These are phyloP conservation scores for Pseudopyricularia cyperi DNA, from an alignment of 2,329 filamentous ascomycete genomes.

Conservation along the genomic window DNA sequence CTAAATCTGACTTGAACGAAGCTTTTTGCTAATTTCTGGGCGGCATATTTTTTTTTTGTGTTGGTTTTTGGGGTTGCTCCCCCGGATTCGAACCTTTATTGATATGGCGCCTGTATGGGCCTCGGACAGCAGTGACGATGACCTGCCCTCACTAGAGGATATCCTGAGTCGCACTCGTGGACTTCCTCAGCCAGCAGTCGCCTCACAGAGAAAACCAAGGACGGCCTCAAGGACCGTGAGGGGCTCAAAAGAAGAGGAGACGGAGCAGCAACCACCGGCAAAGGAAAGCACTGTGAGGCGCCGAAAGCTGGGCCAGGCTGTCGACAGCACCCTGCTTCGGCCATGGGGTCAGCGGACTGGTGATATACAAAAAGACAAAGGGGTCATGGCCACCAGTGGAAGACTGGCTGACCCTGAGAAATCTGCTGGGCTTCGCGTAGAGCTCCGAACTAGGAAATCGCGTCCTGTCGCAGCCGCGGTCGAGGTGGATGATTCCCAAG, in stretches of 20 bases:
- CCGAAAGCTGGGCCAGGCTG: constrained; percentile 10
- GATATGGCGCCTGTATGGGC: neutral
- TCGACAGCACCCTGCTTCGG: constrained; percentile 10
- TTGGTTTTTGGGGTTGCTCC: no score
- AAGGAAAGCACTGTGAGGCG: constrained; percentile 7
- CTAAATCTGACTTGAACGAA: no score
- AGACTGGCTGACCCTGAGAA: neutral
- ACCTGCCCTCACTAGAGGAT: neutral
- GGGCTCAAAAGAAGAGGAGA: neutral
- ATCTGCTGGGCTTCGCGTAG: constrained; percentile 4
- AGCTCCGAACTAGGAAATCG: constrained; percentile 9
- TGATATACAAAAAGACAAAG: neutral
- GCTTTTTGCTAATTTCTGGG: neutral
- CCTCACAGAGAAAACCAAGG: neutral
- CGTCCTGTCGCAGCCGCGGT: neutral
- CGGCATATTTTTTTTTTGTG: neutral
- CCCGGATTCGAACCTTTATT: neutral
- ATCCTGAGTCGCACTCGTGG: neutral
- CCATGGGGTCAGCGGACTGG: constrained; percentile 9
- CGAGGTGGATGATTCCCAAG: constrained; percentile 53
- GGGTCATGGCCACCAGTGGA: neutral
- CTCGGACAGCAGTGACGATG: constrained; percentile 1
- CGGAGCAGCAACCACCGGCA: neutral
- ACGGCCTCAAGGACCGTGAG: neutral
- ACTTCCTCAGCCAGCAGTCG: neutral